phyloP scores from a whole-genome alignment of 2,329 filamentous ascomycete genomes.

The Bipolaris cookei region DNA sequence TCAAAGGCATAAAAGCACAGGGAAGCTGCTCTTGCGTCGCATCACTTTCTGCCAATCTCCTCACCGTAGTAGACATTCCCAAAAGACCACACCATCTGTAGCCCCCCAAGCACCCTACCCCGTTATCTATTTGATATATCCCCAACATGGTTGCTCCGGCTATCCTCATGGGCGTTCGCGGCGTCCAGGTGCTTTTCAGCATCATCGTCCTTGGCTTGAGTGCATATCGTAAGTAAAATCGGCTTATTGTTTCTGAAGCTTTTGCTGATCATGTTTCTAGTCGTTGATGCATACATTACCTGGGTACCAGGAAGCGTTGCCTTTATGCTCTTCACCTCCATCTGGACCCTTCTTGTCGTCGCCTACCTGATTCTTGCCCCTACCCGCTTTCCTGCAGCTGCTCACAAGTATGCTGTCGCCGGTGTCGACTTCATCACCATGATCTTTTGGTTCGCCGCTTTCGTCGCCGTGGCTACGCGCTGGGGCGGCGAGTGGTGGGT shows the following conservation, averaged over 20 bases:
- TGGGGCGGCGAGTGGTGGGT: slow-evolving; percentile 63
- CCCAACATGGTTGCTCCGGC: slow-evolving; percentile 33
- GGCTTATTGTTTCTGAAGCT: neutral
- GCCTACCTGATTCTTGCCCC: slow-evolving; percentile 75
- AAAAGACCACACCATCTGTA: neutral
- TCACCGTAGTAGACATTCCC: neutral
- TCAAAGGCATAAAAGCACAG: slow-evolving; percentile 26
- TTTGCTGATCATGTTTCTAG: slow-evolving; percentile 16
- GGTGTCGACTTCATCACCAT: slow-evolving; percentile 74
- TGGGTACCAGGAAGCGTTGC: slow-evolving; percentile 64
- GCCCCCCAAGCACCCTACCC: neutral
- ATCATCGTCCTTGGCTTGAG: slow-evolving; percentile 79
- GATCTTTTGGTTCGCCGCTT: slow-evolving; percentile 90
- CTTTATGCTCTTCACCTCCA: slow-evolving; percentile 79
- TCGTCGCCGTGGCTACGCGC: slow-evolving; percentile 74
- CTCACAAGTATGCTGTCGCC: slow-evolving; percentile 72
- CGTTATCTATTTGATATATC: slow-evolving; percentile 4
- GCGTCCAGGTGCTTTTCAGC: slow-evolving; percentile 70
- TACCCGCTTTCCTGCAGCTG: slow-evolving; percentile 62
- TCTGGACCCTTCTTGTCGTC: slow-evolving; percentile 75
- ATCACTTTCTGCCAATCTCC: neutral
- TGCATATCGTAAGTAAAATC: slow-evolving; percentile 68
- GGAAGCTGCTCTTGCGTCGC: slow-evolving; percentile 5
- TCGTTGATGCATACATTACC: slow-evolving; percentile 59
- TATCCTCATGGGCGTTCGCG: slow-evolving; percentile 68